Evolutionary conservation across 768 basidiomycete genomes (phyloP), one percentile per base, ranked within the genome.

Genomic region (Termitomyces sp.): DNA sequence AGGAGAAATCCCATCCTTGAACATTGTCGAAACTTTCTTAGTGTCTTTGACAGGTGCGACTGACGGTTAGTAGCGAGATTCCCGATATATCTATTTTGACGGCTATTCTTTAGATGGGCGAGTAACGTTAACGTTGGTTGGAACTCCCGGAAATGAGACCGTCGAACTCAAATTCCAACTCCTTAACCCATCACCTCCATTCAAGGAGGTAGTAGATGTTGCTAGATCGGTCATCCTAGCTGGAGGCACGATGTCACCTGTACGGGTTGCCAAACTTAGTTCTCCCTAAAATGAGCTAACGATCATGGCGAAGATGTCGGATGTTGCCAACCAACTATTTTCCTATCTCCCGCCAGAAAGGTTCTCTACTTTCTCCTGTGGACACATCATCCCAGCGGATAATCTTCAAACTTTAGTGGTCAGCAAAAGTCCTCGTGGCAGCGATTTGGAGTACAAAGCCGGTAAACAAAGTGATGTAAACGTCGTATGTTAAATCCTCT

Each of bases 181-280:
- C 19, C 81, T 99, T 23, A 98, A 98, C 65, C 95, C 97, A 1
- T 83, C 92, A 1, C 89, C 91, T 6, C 79, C 86, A 56, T 98
- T 98, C 66, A 75, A 79, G 54, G 89, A 92, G n/a, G 82, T 98
- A 6, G 83, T 92, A 0, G 85, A 93, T 19, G 77, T 79, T 25
- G 92, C 95, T 1, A 76, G 92, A 37, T 82, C 90, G 3, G 86
- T 98, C n/a, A 74, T 98, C 29, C 76, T 99, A 38, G 96, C 97
- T 8, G 96, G 96, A 9, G 96, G 96, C 5, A 99, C 96, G 0
- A 98, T 99, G 97, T 93, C 94, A 7, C 96, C 96, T n/a, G 93
- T 97, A 73, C 53, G 73, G 64, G 44, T 56, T 21, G 12, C 16
- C 45, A 46, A 54, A 27, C 31, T 29, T 43, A 38, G 57, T 37